phyloP scores from a whole-genome alignment of 805 yeast species.

The Candida khao-thaluensis region DNA sequence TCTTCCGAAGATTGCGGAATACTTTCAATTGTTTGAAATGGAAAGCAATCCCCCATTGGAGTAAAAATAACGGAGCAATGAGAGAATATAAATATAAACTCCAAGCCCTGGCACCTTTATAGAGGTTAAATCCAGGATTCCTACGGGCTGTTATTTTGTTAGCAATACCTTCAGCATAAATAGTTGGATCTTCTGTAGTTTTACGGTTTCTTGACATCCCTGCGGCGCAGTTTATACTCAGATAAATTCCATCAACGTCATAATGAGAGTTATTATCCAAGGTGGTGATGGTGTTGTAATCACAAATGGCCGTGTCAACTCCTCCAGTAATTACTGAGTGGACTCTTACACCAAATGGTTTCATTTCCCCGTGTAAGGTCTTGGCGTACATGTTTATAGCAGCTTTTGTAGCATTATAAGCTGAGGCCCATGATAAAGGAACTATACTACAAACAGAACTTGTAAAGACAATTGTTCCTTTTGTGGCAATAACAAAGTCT shows the following conservation, averaged over 20 bases:
- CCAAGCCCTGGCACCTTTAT: slow-evolving; percentile 25
- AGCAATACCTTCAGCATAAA: slow-evolving; percentile 27
- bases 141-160: slow-evolving; percentile 17
- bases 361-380: slow-evolving; percentile 17
- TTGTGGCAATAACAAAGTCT: slow-evolving; percentile 27
- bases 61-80: slow-evolving; percentile 26
- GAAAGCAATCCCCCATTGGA: slow-evolving; percentile 20
- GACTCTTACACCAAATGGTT: slow-evolving; percentile 21
- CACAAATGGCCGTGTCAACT: slow-evolving; percentile 19
- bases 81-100: slow-evolving; percentile 18
- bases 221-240: slow-evolving; percentile 19
- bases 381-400: slow-evolving; percentile 20
- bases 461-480: slow-evolving; percentile 40
- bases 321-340: slow-evolving; percentile 21
- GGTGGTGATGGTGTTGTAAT: slow-evolving; percentile 3
- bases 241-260: slow-evolving; percentile 16
- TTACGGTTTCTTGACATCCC: slow-evolving; percentile 22
- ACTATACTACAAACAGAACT: slow-evolving; percentile 31
- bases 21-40: slow-evolving; percentile 28
- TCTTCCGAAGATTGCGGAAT: slow-evolving; percentile 18
- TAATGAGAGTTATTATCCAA: slow-evolving; percentile 4
- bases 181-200: slow-evolving; percentile 20
- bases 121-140: slow-evolving; percentile 29
- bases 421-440: slow-evolving; percentile 33
- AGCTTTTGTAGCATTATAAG: slow-evolving; percentile 36